Conservation (phyloP, 2,329 filamentous ascomycete species). For the Aspergillus ustus region DNA sequence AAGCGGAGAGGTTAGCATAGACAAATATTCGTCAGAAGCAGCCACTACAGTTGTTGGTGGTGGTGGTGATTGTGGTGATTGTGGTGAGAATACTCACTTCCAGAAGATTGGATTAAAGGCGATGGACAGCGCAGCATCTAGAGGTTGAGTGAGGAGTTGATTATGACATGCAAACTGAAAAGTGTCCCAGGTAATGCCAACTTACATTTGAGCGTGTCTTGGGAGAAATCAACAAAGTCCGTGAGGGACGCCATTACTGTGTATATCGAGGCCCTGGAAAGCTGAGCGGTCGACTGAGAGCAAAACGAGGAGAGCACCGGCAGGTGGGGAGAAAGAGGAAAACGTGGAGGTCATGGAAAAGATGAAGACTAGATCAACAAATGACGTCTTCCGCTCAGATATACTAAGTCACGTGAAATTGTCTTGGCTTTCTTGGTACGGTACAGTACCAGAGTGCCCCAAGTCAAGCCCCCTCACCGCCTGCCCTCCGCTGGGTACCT, state of each 20-base stretch:
- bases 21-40: not conserved
- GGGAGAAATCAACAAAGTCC: constrained; percentile 64
- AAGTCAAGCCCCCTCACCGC: constrained; percentile 16
- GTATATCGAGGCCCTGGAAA: constrained; percentile 10
- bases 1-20: constrained; percentile 20
- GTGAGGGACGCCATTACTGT: constrained; percentile 40
- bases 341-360: constrained; percentile 13
- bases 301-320: constrained; percentile 11
- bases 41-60: no score
- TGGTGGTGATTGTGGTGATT: not conserved
- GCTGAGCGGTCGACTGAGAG: constrained; percentile 11
- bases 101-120: constrained; percentile 98
- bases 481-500: not conserved
- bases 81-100: constrained; percentile 72
- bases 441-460: not conserved
- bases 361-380: not conserved
- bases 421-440: not conserved
- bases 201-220: constrained; percentile 70
- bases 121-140: constrained; percentile 81
- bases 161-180: constrained; percentile 35
- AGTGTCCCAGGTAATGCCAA: constrained; percentile 1
- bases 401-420: constrained; percentile 3
- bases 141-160: constrained; percentile 19
- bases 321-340: not conserved
- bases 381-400: constrained; percentile 2